phyloP scores from a whole-genome alignment of 768 basidiomycete species.

The Leccinum longicurvipes region DNA sequence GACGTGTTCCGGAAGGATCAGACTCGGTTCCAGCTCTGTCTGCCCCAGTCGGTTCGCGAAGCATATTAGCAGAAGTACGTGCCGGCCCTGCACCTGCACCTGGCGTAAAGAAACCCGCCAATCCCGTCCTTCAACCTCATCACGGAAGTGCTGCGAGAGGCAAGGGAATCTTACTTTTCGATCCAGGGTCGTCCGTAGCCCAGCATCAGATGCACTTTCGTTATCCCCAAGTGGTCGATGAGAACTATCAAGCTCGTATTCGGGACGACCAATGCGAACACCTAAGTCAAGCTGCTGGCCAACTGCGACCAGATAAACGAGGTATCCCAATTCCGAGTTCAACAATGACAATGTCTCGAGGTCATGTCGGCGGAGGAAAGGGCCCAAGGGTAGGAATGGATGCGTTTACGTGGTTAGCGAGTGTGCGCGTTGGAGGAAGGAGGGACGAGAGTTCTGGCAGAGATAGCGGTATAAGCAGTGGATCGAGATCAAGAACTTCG shows the following conservation, averaged over 20 bases:
- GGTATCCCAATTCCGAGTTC: slow-evolving; percentile 24
- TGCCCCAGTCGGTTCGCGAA: slow-evolving; percentile 63
- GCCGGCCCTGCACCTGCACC: slow-evolving; percentile 41
- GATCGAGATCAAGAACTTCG: slow-evolving; percentile 41
- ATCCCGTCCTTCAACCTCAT: slow-evolving; percentile 33
- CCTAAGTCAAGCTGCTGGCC: neutral
- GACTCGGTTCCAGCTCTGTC: slow-evolving; percentile 48
- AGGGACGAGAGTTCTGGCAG: slow-evolving; percentile 56
- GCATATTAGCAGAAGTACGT: slow-evolving; percentile 69
- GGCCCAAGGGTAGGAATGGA: slow-evolving; percentile 64
- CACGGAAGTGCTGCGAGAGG: slow-evolving; percentile 33
- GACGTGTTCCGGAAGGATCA: slow-evolving; percentile 47
- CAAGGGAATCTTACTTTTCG: slow-evolving; percentile 26
- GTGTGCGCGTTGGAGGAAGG: slow-evolving; percentile 59
- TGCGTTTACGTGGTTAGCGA: slow-evolving; percentile 67
- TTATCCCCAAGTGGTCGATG: slow-evolving; percentile 18
- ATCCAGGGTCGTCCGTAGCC: slow-evolving; percentile 33
- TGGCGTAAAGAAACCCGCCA: slow-evolving; percentile 18
- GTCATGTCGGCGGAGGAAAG: slow-evolving; percentile 45
- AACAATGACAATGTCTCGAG: slow-evolving; percentile 45
- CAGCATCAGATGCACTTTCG: slow-evolving; percentile 34
- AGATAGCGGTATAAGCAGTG: slow-evolving; percentile 44
- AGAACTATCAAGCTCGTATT: slow-evolving; percentile 8
- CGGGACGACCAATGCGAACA: slow-evolving; percentile 16
- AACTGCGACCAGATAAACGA: slow-evolving; percentile 14